Percentiles rank a stretch among this genome's conserved stretches.
Evolutionary conservation across 495 filamentous ascomycete genomes (phyloP).

Genomic region (Aspergillus affinis): DNA sequence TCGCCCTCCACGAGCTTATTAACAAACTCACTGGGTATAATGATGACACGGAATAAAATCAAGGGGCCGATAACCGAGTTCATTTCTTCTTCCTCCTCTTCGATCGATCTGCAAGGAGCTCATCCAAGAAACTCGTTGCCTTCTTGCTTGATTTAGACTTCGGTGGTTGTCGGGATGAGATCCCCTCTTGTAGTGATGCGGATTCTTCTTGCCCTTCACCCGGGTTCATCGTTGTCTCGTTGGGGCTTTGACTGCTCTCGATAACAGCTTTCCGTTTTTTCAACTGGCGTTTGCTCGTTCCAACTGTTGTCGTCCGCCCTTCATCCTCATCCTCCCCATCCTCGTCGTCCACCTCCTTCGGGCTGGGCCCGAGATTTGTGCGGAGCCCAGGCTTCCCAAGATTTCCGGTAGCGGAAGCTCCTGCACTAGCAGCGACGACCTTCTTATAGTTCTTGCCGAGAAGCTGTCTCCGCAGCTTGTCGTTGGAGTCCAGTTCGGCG

Average conservation of each 20-base stretch:
- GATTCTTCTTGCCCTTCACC: constrained; percentile 13
- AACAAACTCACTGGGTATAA: constrained; percentile 20
- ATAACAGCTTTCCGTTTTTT: constrained; percentile 27
- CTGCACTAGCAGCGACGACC: constrained; percentile 32
- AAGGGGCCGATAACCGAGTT: constrained; percentile 14
- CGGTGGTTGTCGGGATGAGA: constrained; percentile 20
- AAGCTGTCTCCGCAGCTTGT: constrained; percentile 48
- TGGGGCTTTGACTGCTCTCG: constrained; percentile 2
- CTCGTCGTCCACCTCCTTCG: constrained; percentile 25
- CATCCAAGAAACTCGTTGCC: constrained; percentile 51
- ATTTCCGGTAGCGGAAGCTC: constrained; percentile 3
- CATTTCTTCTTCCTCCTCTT: constrained; percentile 57
- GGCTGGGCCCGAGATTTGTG: background rate
- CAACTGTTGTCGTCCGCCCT: constrained; percentile 58
- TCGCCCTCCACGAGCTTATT: constrained; percentile 1
- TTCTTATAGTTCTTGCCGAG: constrained; percentile 48
- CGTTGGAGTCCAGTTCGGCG: constrained; percentile 41
- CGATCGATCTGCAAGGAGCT: constrained; percentile 48
- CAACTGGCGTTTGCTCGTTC: constrained; percentile 37
- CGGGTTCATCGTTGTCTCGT: constrained; percentile 1
- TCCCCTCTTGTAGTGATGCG: constrained; percentile 1
- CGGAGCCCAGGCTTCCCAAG: background rate
- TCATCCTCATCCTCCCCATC: constrained; percentile 60
- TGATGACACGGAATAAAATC: background rate
- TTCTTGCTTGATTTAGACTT: constrained; percentile 34